Conservation (phyloP, 495 filamentous ascomycete genomes). For the Aspergillus cristatus region DNA sequence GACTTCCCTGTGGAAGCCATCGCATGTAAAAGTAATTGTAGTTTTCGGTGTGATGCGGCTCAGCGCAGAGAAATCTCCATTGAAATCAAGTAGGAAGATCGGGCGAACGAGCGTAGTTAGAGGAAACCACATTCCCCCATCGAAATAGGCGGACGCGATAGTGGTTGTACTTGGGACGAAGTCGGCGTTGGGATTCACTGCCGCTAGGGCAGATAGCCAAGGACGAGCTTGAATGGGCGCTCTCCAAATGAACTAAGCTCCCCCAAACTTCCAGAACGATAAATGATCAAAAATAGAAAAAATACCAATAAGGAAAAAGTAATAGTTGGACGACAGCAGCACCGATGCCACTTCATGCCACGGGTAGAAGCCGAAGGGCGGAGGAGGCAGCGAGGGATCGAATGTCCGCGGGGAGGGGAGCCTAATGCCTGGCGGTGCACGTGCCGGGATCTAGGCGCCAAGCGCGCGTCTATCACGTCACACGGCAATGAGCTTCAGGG, state of each 20-base stretch:
- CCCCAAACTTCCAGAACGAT: constrained; percentile 1
- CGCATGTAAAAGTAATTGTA: constrained; percentile 17
- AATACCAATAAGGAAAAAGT: constrained; percentile 4
- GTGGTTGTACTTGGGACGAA: constrained; percentile 11
- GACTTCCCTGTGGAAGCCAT: constrained; percentile 39
- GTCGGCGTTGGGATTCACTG: constrained; percentile 8
- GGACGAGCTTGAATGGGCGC: background rate
- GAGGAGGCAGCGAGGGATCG: constrained; percentile 6
- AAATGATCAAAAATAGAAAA: background rate
- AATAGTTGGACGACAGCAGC: constrained; percentile 2
- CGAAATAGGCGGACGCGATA: constrained; percentile 8
- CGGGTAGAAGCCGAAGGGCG: constrained; percentile 4
- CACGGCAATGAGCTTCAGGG: constrained; percentile 11
- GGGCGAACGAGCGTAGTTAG: constrained; percentile 20
- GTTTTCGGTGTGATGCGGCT: constrained; percentile 13
- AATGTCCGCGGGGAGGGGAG: constrained; percentile 13
- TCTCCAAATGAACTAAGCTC: background rate
- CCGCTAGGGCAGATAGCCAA: constrained; percentile 1
- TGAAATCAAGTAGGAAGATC: constrained; percentile 25
- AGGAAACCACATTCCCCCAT: constrained; percentile 38
- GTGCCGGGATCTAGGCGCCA: constrained; percentile 4
- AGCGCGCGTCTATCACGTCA: constrained; percentile 12
- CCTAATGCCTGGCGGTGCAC: constrained; percentile 4
- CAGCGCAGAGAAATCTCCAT: constrained; percentile 35
- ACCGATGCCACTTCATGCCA: constrained; percentile 8